Conservation (phyloP, 345 rosid genomes). For the Citrus unshiu region DNA sequence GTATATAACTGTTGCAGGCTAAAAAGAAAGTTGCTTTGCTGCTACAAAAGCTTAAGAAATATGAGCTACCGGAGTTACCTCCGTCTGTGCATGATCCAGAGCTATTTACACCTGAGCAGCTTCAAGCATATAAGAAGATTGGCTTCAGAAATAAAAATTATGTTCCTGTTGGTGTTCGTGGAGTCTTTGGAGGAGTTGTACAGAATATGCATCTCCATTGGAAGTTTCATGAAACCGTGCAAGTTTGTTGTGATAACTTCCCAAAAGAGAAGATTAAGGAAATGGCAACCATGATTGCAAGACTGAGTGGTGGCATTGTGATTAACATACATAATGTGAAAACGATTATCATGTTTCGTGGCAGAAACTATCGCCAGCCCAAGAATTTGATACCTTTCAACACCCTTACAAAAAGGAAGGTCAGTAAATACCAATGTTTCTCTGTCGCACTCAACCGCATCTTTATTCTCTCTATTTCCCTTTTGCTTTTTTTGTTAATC, state of each 20-base stretch:
- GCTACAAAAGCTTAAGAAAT: slow-evolving; percentile 88
- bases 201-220: slow-evolving; percentile 98
- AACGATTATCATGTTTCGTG: slow-evolving; percentile 95
- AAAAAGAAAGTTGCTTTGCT: slow-evolving; percentile 92
- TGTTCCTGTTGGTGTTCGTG: slow-evolving; percentile 97
- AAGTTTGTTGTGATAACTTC: slow-evolving; percentile 92
- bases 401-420: slow-evolving; percentile 96
- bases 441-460: not conserved
- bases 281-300: slow-evolving; percentile 88
- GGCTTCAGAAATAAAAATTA: slow-evolving; percentile 89
- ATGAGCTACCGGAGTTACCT: slow-evolving; percentile 88
- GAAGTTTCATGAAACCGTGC: slow-evolving; percentile 99
- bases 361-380: slow-evolving; percentile 96
- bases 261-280: slow-evolving; percentile 93
- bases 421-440: slow-evolving; percentile 14
- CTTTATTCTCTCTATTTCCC: slow-evolving; percentile 9
- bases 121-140: slow-evolving; percentile 79
- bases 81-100: slow-evolving; percentile 88
- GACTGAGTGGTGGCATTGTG: slow-evolving; percentile 90
- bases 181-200: slow-evolving; percentile 97
- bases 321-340: slow-evolving; percentile 82
- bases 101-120: slow-evolving; percentile 79
- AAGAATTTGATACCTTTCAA: slow-evolving; percentile 90
- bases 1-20: slow-evolving; percentile 48
- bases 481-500: not conserved